Percentiles rank a stretch among this genome's conserved stretches.
phyloP scores from a whole-genome alignment of 2,329 filamentous ascomycete species.

The Fusarium begoniae region DNA sequence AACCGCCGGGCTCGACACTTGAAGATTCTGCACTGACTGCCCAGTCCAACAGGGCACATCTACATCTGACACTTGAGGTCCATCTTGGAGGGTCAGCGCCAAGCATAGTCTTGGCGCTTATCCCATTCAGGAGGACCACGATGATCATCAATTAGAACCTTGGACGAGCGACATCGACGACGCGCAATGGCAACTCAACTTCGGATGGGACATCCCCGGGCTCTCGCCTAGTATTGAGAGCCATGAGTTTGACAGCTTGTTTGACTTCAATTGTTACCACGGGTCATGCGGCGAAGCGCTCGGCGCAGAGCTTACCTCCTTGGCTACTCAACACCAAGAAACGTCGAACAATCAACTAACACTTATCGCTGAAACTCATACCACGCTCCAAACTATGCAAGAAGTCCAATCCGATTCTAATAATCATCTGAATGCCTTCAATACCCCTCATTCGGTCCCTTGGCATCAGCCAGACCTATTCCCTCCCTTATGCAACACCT shows the following conservation, averaged over 20 bases:
- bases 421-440: accelerated
- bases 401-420: accelerated
- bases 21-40: accelerated
- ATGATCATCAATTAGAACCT: background rate
- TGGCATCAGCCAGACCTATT: accelerated
- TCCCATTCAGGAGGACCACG: background rate
- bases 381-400: too few relatives aligned
- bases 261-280: background rate
- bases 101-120: background rate
- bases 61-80: background rate
- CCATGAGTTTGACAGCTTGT: background rate
- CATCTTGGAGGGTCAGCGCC: background rate
- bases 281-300: background rate
- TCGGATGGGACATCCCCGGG: accelerated
- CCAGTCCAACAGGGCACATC: background rate
- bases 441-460: accelerated
- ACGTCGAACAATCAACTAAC: background rate
- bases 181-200: background rate
- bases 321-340: background rate
- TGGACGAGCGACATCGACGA: background rate
- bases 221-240: background rate
- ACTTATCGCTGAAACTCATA: background rate
- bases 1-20: too few relatives aligned
- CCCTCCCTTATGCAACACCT: accelerated
- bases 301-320: background rate